Evolutionary conservation across 805 yeast species (phyloP), one percentile per base, ranked within the genome.

Genomic region (Ogataea saltuana): DNA sequence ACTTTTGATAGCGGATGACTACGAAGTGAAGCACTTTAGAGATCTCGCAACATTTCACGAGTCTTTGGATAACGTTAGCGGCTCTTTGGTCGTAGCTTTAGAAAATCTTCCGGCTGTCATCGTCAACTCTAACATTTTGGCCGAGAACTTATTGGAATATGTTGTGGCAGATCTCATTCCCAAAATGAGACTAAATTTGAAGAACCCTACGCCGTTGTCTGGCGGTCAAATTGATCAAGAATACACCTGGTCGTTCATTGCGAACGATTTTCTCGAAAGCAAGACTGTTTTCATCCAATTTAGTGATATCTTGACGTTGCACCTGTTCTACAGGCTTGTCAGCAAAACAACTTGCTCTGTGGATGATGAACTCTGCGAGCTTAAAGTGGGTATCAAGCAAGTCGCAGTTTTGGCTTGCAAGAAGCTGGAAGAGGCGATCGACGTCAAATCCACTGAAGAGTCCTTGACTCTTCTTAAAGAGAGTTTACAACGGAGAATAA

Each of bases 201-300:
- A 30, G 12, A 5, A 11, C 7, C n/a, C n/a, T n/a, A n/a, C n/a
- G n/a, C n/a, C n/a, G n/a, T n/a, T n/a, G n/a, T n/a, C n/a, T n/a
- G n/a, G n/a, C n/a, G n/a, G 28, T 25, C 13, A 25, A 25, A 8
- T 52, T 7, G 45, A 46, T 31, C 8, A 13, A 2, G 37, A 37
- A 4, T 63, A 48, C 41, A 35, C 32, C 8, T 64, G 69, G 68
- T 48, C 55, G 15, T 50, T 46, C 38, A 38, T 58, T 6, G 40
- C 42, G 10, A 42, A 44, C 20, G 58, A 55, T 5, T 22, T 45
- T 3, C 35, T 51, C 6, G 59, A 48, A 8, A 31, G 30, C 18
- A 56, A 48, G 17, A 31, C 41, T 6, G 49, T 65, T 1, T 66
- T 53, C 45, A 32, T 66, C 4, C 42, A 46, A 21, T 65, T 65